Base-by-base conservation (phyloP, 768 basidiomycete genomes). In the Russula olivacea region DNA sequence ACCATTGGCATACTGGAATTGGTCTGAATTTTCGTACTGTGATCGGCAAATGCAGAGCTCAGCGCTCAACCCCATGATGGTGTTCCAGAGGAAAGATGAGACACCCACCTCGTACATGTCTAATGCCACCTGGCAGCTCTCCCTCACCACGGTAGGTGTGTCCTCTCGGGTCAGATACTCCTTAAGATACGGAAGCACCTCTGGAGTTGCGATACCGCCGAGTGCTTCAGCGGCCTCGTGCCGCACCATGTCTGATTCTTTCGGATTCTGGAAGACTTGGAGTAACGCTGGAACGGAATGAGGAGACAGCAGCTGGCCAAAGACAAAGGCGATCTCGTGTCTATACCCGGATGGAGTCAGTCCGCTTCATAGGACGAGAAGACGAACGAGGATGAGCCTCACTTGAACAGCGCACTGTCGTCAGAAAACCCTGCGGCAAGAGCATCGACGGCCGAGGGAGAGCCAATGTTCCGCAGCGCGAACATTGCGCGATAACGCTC, bases 161-260 rank as follows among this genome's bases (percentile, higher is more conserved):
- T 93, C 91, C 63, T 82, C 79, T 66, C 86, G 80, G 25, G 74
- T 75, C 79, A 89, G 85, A 87, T 93, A 97, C 72, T 94, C 89
- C 67, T 85, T 84, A 41, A 99, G 76, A 66, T 93, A 81, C 1
- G 89, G 87, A 38, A 98, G 79, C 4, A 97, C 94, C 58, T 96
- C 93, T 0, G 92, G 91, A 2, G 89, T 93, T 30, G 88, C 95
- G 61, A 99, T 98, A 5, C 96, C 93, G n/a, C 97, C 97, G 0
- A 99, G 81, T 8, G 97, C 97, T 74, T 99, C 97, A 4, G 97
- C 97, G 28, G 96, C 97, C 74, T 99, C 97, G 69, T 99, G 97
- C 36, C 97, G 84, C 11, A 99, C 97, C 96, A 99, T 98, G 61
- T 94, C 93, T 12, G 87, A 87, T 74, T 98, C 97, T 1, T 76